These are phyloP conservation scores for Paraurostyla sp. DNA, from an alignment of 73 alveolate genomes.

Conservation along the genomic window DNA sequence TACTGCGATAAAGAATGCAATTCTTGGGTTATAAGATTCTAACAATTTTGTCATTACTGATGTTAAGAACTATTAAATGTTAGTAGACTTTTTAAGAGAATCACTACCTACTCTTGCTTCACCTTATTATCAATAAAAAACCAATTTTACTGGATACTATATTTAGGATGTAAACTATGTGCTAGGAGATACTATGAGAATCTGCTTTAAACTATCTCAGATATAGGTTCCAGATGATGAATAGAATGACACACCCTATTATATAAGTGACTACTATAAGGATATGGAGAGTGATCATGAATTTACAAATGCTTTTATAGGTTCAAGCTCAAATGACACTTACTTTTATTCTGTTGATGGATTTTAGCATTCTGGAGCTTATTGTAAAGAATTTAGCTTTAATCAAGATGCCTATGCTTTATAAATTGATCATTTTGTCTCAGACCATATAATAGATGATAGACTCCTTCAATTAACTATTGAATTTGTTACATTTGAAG, in stretches of 20 bases:
- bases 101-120: slow-evolving; percentile 24
- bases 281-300: not conserved
- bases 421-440: not conserved
- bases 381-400: slow-evolving; percentile 33
- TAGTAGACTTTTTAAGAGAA: slow-evolving; percentile 30
- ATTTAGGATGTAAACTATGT: slow-evolving; percentile 65
- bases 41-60: slow-evolving; percentile 3
- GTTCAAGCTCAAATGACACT: not conserved
- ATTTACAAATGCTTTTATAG: slow-evolving; percentile 1
- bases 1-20: slow-evolving; percentile 35
- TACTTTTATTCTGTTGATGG: slow-evolving; percentile 19
- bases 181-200: slow-evolving; percentile 36
- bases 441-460: slow-evolving; percentile 62
- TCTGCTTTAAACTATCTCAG: slow-evolving; percentile 64
- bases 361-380: slow-evolving; percentile 1
- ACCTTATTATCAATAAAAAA: not conserved
- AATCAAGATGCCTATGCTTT: not conserved
- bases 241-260: not conserved
- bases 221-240: not conserved
- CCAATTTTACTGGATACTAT: slow-evolving; percentile 49
- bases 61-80: not conserved
- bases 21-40: not conserved
- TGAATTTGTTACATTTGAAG: slow-evolving; percentile 67
- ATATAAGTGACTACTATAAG: slow-evolving; percentile 27
- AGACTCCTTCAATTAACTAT: slow-evolving; percentile 19